Conservation (phyloP, 78 protist genomes). For the Neovahlkampfia damariscottae region DNA sequence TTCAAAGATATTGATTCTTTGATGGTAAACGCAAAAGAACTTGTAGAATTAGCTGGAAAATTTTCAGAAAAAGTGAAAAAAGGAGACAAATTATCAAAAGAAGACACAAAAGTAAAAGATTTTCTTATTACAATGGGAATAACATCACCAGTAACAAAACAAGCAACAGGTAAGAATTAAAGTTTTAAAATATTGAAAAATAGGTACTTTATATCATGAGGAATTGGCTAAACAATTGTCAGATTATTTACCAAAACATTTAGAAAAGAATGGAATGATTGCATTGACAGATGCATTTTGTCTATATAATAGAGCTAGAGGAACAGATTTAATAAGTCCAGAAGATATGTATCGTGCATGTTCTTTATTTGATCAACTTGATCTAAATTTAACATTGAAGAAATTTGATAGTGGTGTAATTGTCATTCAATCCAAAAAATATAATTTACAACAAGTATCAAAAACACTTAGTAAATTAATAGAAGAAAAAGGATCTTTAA, state of each 20-base stretch:
- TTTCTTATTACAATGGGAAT: conserved; percentile 8
- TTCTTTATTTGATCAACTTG: background rate
- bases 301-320: conserved; percentile 53
- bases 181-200: background rate
- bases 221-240: conserved; percentile 37
- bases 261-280: conserved; percentile 29
- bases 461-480: background rate
- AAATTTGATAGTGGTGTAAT: background rate
- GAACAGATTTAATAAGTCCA: conserved; percentile 46
- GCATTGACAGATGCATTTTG: conserved; percentile 41
- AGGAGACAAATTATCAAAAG: background rate
- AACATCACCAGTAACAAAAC: background rate
- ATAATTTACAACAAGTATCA: too few relatives aligned
- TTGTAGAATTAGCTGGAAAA: background rate
- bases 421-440: background rate
- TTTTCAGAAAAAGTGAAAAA: conserved; percentile 1
- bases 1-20: conserved; percentile 21
- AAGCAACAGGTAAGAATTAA: background rate
- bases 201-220: background rate
- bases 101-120: background rate
- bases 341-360: conserved; percentile 25
- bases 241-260: conserved; percentile 14
- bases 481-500: background rate
- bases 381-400: background rate
- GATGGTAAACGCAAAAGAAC: conserved; percentile 20